Evolutionary conservation across 208 protist genomes (phyloP).

Genomic region (Tritrichomonas musculus): DNA sequence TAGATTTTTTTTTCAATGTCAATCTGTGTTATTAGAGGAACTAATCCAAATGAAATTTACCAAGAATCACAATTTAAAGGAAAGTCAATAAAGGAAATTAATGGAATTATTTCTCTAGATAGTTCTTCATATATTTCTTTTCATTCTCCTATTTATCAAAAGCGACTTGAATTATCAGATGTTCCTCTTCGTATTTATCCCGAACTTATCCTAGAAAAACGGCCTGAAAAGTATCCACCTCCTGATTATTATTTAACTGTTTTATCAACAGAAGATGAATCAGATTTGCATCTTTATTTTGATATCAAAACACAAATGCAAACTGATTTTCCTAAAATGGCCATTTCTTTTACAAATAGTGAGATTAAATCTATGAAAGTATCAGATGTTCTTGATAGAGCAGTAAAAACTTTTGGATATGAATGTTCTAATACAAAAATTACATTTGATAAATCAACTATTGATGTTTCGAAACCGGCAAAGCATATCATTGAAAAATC

Average conservation of each 20-base stretch:
- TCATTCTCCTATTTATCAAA: neutral
- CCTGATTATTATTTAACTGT: neutral
- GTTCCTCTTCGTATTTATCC: neutral
- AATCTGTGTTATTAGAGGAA: too few species aligned
- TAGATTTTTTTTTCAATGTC: too few species aligned
- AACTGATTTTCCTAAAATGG: neutral
- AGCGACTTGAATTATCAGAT: neutral
- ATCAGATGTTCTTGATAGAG: neutral
- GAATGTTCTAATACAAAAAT: neutral
- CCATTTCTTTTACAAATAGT: neutral
- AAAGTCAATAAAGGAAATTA: too few species aligned
- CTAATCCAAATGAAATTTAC: too few species aligned
- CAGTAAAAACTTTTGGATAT: neutral
- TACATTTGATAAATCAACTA: neutral
- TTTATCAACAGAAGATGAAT: neutral
- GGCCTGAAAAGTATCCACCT: neutral
- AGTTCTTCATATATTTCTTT: neutral
- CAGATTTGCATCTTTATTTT: neutral
- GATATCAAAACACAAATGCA: neutral
- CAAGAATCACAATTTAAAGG: too few species aligned
- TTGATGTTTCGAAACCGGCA: neutral
- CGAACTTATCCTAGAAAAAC: neutral
- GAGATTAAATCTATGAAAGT: neutral
- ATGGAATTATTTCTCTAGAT: too few species aligned
- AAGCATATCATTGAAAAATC: neutral